phyloP scores from a whole-genome alignment of 352 stramenopile species.

The Phytophthora foliorum region DNA sequence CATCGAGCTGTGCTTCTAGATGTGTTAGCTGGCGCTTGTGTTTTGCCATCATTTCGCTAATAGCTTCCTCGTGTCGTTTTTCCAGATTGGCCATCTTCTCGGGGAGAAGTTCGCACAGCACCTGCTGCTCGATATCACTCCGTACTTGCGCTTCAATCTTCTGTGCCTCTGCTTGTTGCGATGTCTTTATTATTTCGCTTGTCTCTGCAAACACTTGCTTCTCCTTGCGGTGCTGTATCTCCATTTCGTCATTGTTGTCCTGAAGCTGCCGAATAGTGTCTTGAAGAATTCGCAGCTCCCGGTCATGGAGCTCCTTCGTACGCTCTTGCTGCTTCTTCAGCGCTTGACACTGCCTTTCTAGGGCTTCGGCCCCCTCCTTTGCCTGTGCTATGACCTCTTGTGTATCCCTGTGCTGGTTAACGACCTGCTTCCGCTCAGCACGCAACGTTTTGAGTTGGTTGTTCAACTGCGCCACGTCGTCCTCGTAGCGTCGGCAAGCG shows the following conservation, averaged over 20 bases:
- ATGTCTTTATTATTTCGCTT: conserved; percentile 15
- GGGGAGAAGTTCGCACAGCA: conserved; percentile 16
- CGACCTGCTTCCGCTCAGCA: conserved; percentile 29
- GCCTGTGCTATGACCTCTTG: conserved; percentile 34
- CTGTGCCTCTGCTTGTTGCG: conserved; percentile 8
- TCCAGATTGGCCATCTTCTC: conserved; percentile 16
- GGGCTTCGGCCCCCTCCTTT: conserved; percentile 25
- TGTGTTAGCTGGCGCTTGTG: conserved; percentile 41
- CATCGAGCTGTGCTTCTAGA: conserved; percentile 25
- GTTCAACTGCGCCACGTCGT: conserved; percentile 19
- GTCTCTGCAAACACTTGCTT: conserved; percentile 16
- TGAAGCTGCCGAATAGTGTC: conserved; percentile 30
- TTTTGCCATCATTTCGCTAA: conserved; percentile 22
- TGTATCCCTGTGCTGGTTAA: conserved; percentile 33
- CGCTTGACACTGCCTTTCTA: conserved; percentile 34
- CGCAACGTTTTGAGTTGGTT: conserved; percentile 21
- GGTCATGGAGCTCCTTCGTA: conserved; percentile 36
- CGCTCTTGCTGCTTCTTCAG: conserved; percentile 39
- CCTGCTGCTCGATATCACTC: conserved; percentile 17
- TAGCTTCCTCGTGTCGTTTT: conserved; percentile 27
- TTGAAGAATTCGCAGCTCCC: conserved; percentile 31
- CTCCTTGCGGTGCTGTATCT: conserved; percentile 16
- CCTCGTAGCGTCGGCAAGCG: conserved; percentile 26
- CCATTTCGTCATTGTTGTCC: conserved; percentile 19
- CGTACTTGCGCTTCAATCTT: conserved; percentile 21